A percentile compares a stretch with the other conserved stretches of the same genome.
Conservation (phyloP, 1,139 yeast genomes). For the Lodderomyces elongisporus region DNA sequence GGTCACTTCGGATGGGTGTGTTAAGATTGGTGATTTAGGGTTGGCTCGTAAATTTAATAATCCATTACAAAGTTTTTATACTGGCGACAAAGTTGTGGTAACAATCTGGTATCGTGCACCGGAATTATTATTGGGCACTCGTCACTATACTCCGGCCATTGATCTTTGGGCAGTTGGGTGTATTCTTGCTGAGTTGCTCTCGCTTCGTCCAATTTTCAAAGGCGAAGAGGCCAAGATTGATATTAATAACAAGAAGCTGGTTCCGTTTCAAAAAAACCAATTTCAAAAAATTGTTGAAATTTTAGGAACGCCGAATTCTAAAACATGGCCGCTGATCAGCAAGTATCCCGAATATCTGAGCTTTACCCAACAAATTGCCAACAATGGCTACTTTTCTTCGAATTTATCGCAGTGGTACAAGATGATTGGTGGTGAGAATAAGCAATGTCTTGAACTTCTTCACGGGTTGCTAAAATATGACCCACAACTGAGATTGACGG, state of each 20-base stretch:
- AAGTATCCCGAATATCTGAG: slow-evolving; percentile 83
- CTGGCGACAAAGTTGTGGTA: slow-evolving; percentile 96
- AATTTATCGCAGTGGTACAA: slow-evolving; percentile 82
- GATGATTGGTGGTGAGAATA: slow-evolving; percentile 68
- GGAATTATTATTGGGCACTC: slow-evolving; percentile 80
- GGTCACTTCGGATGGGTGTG: slow-evolving; percentile 86
- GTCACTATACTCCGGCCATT: slow-evolving; percentile 93
- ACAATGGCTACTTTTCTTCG: slow-evolving; percentile 59
- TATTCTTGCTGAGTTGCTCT: slow-evolving; percentile 84
- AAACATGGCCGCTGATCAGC: slow-evolving; percentile 71
- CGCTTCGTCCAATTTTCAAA: slow-evolving; percentile 87
- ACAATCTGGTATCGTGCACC: slow-evolving; percentile 99
- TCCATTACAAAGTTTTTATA: slow-evolving; percentile 81
- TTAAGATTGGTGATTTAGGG: slow-evolving; percentile 94
- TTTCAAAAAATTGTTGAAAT: slow-evolving; percentile 85
- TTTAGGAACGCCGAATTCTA: slow-evolving; percentile 76
- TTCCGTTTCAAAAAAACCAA: slow-evolving; percentile 92
- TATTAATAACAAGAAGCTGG: slow-evolving; percentile 68
- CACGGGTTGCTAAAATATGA: slow-evolving; percentile 69
- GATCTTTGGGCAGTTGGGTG: slow-evolving; percentile 98
- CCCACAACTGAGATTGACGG: slow-evolving; percentile 71
- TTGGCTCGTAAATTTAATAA: slow-evolving; percentile 86
- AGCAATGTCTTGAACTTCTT: slow-evolving; percentile 62
- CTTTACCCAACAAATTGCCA: slow-evolving; percentile 50
- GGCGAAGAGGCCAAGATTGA: slow-evolving; percentile 98